These are phyloP conservation scores for Candida easanensis DNA, from an alignment of 805 yeast genomes.

Conservation along the genomic window DNA sequence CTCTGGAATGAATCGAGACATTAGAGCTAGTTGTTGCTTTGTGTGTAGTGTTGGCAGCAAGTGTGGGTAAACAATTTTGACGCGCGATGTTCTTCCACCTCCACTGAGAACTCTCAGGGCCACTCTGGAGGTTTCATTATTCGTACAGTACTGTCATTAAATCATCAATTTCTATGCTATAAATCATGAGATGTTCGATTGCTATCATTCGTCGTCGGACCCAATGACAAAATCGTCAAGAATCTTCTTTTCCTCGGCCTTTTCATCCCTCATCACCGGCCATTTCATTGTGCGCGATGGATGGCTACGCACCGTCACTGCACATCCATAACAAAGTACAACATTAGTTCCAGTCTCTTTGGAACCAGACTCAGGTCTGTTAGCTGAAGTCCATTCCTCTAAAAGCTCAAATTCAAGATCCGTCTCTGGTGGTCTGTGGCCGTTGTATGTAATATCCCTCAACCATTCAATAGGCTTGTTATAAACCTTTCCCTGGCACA, in stretches of 20 bases:
- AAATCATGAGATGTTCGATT: background rate
- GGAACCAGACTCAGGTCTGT: background rate
- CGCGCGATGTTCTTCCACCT: too few species aligned
- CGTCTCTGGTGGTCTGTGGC: conserved; percentile 45
- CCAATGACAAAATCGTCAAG: conserved; percentile 48
- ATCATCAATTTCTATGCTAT: background rate
- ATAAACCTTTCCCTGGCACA: conserved; percentile 56
- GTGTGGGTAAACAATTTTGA: too few species aligned
- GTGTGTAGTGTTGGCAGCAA: too few species aligned
- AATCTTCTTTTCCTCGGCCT: conserved; percentile 31
- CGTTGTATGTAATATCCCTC: conserved; percentile 59
- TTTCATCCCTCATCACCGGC: conserved; percentile 31
- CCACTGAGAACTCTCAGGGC: too few species aligned
- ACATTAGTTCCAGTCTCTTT: background rate
- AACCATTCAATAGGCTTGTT: conserved; percentile 67
- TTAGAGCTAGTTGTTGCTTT: conserved; percentile 2
- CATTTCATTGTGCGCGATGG: conserved; percentile 36
- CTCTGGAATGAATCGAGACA: conserved; percentile 29
- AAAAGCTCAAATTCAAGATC: conserved; percentile 40
- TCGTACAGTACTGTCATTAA: background rate
- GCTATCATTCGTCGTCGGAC: conserved; percentile 29
- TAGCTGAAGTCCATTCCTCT: conserved; percentile 31
- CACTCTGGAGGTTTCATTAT: too few species aligned
- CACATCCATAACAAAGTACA: conserved; percentile 72
- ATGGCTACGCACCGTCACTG: conserved; percentile 53